phyloP scores from a whole-genome alignment of 352 stramenopile genomes.

The Phytophthora sp. region DNA sequence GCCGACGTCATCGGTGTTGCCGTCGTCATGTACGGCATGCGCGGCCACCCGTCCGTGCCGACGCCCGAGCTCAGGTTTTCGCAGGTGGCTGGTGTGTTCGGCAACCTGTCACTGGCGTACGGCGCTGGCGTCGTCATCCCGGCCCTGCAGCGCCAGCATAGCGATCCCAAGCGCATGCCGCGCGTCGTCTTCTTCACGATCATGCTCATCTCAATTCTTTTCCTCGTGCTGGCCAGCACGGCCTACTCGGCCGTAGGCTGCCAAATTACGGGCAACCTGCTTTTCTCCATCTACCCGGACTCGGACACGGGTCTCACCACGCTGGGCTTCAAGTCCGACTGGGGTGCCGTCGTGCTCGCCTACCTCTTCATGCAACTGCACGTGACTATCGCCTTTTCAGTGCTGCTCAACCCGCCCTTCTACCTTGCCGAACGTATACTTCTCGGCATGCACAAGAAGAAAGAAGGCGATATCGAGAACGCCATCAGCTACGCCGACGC shows the following conservation, averaged over 20 bases:
- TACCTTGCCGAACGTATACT: conserved; percentile 43
- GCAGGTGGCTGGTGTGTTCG: conserved; percentile 28
- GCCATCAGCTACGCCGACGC: conserved; percentile 30
- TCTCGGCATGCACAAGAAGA: conserved; percentile 59
- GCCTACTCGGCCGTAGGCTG: conserved; percentile 45
- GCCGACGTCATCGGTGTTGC: conserved; percentile 27
- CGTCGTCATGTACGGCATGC: conserved; percentile 32
- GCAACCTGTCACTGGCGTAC: conserved; percentile 31
- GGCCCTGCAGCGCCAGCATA: conserved; percentile 27
- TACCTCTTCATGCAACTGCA: conserved; percentile 58
- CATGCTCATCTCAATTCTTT: conserved; percentile 41
- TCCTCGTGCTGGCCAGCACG: conserved; percentile 39
- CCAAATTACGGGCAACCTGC: conserved; percentile 42
- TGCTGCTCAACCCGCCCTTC: conserved; percentile 64
- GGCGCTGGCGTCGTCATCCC: conserved; percentile 27
- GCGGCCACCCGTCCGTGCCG: conserved; percentile 27
- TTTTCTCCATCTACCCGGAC: conserved; percentile 39
- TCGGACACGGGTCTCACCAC: conserved; percentile 25
- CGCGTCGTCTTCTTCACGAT: conserved; percentile 48
- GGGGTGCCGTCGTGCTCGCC: conserved; percentile 40
- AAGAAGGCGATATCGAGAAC: conserved; percentile 39
- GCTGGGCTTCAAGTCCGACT: conserved; percentile 42
- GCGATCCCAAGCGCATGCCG: conserved; percentile 41
- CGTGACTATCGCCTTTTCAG: conserved; percentile 57
- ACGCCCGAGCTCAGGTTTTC: conserved; percentile 21